phyloP scores from a whole-genome alignment of 2,329 filamentous ascomycete species.

The Amylocarpus encephaloides region DNA sequence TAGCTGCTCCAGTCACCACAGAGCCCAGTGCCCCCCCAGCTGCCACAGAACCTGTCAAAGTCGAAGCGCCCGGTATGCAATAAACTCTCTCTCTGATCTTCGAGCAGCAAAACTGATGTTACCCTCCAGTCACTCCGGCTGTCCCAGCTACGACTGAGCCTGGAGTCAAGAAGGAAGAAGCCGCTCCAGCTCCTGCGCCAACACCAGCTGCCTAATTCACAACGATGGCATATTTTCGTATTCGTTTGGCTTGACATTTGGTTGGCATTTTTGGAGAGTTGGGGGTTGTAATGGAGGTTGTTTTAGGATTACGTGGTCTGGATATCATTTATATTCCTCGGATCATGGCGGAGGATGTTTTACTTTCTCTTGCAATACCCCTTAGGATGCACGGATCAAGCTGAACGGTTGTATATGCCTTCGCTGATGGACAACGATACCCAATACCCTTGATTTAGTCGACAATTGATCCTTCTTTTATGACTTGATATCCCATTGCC shows the following conservation, averaged over 20 bases:
- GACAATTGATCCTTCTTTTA: conserved; percentile 22
- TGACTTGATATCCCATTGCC: background rate
- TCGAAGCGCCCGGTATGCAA: conserved; percentile 11
- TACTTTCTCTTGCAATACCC: conserved; percentile 24
- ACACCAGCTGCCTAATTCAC: conserved; percentile 10
- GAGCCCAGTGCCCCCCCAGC: conserved; percentile 7
- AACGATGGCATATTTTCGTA: conserved; percentile 4
- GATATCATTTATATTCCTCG: conserved; percentile 12
- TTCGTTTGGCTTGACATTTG: background rate
- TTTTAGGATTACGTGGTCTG: conserved; percentile 13
- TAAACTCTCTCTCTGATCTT: background rate
- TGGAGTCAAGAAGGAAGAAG: conserved; percentile 16
- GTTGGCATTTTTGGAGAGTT: conserved; percentile 15
- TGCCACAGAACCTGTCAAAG: conserved; percentile 17
- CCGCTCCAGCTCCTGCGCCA: conserved; percentile 6
- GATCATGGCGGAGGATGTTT: conserved; percentile 13
- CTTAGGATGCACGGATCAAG: conserved; percentile 19
- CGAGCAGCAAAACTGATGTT: background rate
- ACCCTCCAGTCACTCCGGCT: conserved; percentile 7
- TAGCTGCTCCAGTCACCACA: background rate
- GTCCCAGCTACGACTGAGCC: conserved; percentile 14
- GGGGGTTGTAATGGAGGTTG: conserved; percentile 25
- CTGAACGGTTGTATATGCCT: conserved; percentile 14
- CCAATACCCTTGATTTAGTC: conserved; percentile 28
- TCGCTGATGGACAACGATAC: conserved; percentile 25